Evolutionary conservation across 345 rosid species (phyloP).

Genomic region (thale cress (Arabidopsis thaliana)): TAIR10.1 NC_003075.7:1177001-1177500

Average conservation of each 20-base stretch:
- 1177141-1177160: constrained; percentile 50
- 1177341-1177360: not conserved
- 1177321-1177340: not conserved
- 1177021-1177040: constrained; percentile 33
- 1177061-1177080: constrained; percentile 20
- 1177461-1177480: constrained; percentile 22
- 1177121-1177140: constrained; percentile 52
- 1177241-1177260: not conserved
- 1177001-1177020: constrained; percentile 34
- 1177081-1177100: not conserved
- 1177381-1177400: constrained; percentile 49
- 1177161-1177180: constrained; percentile 44
- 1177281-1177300: too few relatives aligned
- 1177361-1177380: constrained; percentile 47
- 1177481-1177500: constrained; percentile 27
- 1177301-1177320: too few relatives aligned
- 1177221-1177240: constrained; percentile 30
- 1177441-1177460: constrained; percentile 36
- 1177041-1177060: constrained; percentile 20
- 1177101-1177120: constrained; percentile 18
- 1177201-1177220: constrained; percentile 2
- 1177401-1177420: constrained; percentile 49
- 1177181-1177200: constrained; percentile 34
- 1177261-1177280: not conserved
- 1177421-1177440: constrained; percentile 33